Percentiles rank a stretch among this genome's conserved stretches.
These are phyloP conservation scores for Nakaseomyces bracarensis DNA, from an alignment of 1,139 yeast species.

Conservation along the genomic window DNA sequence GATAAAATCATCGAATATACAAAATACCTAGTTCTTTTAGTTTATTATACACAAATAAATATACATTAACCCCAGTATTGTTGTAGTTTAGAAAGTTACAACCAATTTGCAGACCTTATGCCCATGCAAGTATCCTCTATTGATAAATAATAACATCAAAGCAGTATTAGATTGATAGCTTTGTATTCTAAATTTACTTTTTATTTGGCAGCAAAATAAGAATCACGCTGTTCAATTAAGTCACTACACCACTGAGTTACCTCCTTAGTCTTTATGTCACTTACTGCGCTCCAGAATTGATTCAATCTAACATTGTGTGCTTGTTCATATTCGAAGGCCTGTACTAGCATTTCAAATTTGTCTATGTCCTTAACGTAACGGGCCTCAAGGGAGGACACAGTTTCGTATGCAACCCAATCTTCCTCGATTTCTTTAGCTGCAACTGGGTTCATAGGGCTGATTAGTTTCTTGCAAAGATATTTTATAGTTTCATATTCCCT, in stretches of 20 bases:
- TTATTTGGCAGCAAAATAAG: conserved; percentile 23
- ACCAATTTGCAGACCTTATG: no score
- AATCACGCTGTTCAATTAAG: conserved; percentile 49
- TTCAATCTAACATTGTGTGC: conserved; percentile 47
- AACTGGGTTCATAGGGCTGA: conserved; percentile 52
- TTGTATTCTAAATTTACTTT: no score
- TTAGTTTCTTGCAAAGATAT: conserved; percentile 49
- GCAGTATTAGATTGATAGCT: no score
- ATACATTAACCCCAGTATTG: no score
- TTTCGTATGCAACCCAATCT: conserved; percentile 88
- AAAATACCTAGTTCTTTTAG: no score
- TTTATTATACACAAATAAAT: no score
- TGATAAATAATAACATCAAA: no score
- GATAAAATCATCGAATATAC: no score
- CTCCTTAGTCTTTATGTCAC: conserved; percentile 63
- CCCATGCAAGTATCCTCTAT: no score
- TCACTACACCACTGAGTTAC: conserved; percentile 66
- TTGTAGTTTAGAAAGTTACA: no score
- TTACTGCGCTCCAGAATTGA: conserved; percentile 62
- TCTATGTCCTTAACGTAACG: conserved; percentile 90
- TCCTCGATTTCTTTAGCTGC: conserved; percentile 64
- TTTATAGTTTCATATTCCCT: conserved; percentile 71
- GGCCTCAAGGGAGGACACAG: conserved; percentile 74
- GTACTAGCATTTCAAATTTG: conserved; percentile 85
- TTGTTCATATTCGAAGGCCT: conserved; percentile 85